Conservation (phyloP, 495 filamentous ascomycete species). For the Penicillium longicatenatum region DNA sequence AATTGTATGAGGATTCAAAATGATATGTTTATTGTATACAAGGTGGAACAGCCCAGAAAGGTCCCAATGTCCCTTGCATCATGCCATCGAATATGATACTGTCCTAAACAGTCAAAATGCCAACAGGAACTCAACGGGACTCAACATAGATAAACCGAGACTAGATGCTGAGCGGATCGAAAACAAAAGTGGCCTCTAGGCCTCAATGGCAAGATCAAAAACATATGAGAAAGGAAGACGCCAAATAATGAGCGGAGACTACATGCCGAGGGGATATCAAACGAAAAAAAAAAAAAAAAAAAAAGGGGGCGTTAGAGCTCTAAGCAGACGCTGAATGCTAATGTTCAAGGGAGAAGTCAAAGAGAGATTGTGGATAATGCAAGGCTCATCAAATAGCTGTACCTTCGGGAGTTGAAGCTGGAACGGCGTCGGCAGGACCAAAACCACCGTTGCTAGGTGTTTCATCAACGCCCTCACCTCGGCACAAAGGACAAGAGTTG, state of each 20-base stretch:
- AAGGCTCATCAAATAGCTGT: conserved; percentile 22
- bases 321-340: conserved; percentile 44
- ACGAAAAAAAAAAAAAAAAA: conserved; percentile 28
- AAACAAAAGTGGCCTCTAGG: not conserved
- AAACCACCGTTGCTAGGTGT: conserved; percentile 21
- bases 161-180: not conserved
- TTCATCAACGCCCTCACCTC: conserved; percentile 65
- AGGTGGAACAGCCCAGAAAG: not conserved
- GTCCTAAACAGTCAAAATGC: not conserved
- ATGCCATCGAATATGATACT: not conserved
- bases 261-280: conserved; percentile 35
- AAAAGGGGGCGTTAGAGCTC: conserved; percentile 32
- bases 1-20: not conserved
- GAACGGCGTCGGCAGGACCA: conserved; percentile 18
- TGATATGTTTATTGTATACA: not conserved
- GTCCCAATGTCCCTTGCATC: not conserved
- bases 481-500: conserved; percentile 76
- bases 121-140: not conserved
- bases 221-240: not conserved
- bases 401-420: conserved; percentile 22
- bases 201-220: not conserved
- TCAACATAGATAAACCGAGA: not conserved
- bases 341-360: conserved; percentile 23
- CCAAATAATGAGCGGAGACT: not conserved
- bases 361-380: conserved; percentile 1